These are phyloP conservation scores for Fusarium sp. DNA, from an alignment of 2,329 filamentous ascomycete genomes.

Conservation along the genomic window DNA sequence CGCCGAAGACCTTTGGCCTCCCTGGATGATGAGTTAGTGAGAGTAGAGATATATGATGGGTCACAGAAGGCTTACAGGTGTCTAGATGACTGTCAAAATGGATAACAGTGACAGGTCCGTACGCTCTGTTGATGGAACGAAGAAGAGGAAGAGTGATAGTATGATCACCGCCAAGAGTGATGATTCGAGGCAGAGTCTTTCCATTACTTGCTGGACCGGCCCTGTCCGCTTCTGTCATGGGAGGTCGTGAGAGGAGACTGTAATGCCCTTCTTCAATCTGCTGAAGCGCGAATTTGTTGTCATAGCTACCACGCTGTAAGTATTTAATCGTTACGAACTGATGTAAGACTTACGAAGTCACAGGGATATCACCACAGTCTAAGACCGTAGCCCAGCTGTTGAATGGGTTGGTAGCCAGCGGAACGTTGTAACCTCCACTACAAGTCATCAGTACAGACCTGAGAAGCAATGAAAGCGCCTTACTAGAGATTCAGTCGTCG, in stretches of 20 bases:
- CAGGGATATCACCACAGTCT: conserved; percentile 86
- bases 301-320: no score
- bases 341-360: conserved; percentile 81
- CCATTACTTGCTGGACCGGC: conserved; percentile 76
- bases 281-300: conserved; percentile 82
- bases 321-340: no score
- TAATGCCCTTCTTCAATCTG: conserved; percentile 91
- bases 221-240: conserved; percentile 74
- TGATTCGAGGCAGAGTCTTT: conserved; percentile 81
- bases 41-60: no score
- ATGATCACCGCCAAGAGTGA: conserved; percentile 77
- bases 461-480: conserved; percentile 48
- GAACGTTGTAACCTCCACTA: conserved; percentile 89
- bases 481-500: conserved; percentile 89
- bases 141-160: conserved; percentile 71
- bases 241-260: conserved; percentile 75
- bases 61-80: no score
- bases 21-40: conserved; percentile 54
- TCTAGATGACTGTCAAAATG: conserved; percentile 74
- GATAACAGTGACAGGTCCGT: conserved; percentile 70
- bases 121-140: conserved; percentile 69
- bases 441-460: accelerated
- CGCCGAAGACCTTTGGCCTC: conserved; percentile 88
- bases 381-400: conserved; percentile 81
- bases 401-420: conserved; percentile 82